Evolutionary conservation across 2,329 filamentous ascomycete genomes (phyloP), one percentile per base, ranked within the genome.

Genomic region (Thielaviopsis ethacetica): DNA sequence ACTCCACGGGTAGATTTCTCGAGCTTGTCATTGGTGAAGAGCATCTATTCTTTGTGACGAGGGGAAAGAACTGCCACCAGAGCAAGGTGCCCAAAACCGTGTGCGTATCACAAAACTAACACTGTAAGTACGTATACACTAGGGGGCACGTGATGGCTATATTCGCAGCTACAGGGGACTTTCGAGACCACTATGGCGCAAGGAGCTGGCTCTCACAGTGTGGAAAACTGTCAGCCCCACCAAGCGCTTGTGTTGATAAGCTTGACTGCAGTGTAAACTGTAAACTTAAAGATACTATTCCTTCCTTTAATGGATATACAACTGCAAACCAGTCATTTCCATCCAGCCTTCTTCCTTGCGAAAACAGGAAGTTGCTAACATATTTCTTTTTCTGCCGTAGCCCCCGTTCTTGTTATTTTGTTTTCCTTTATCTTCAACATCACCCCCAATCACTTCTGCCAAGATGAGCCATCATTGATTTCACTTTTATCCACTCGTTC

Each of bases 401-500:
- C 53, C 44, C n/a, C 26, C 6, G 26, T 59, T 41, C 51, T 56
- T 6, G 55, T 34, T 34, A 6, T 61, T 44, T 51, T 50, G 24
- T 22, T 56, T 50, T 50, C 22, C n/a, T 27, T 26, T 53, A 60
- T 50, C 47, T 27, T 38, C 17, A 44, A 44, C 38, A 15, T 1
- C 6, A 15, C 13, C 38, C 15, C 38, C 38, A 15, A 22, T 2
- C 15, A 6, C 55, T 38, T 49, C 49, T 21, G 17, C 13, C 56
- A 44, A 51, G 15, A 61, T 59, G 52, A 34, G 24, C 47, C 53
- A 58, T 26, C 54, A 56, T 58, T 62, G 58, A 52, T 54, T 54
- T 38, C 7, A 24, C 26, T 54, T 47, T 12, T 34, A 21, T 34
- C 30, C 10, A 34, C 30, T 34, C 30, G 6, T 53, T 15, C 6